Evolutionary conservation across 129 eudicot genomes (phyloP).

Genomic region (Saposhnikovia divaricata): DNA sequence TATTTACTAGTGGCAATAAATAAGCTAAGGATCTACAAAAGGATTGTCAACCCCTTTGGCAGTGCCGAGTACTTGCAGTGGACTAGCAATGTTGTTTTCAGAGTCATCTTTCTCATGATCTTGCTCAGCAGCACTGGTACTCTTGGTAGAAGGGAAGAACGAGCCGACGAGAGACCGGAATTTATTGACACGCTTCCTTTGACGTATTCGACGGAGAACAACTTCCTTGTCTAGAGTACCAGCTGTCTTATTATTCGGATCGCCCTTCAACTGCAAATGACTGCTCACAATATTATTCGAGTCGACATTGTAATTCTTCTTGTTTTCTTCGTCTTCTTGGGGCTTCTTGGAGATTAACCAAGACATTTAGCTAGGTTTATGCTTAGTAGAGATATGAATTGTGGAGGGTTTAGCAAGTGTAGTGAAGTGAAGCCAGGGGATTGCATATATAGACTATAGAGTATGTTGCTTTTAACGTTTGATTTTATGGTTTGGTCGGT

Average conservation of each 20-base stretch:
- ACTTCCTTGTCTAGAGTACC: constrained; percentile 39
- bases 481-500: neutral
- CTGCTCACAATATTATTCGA: constrained; percentile 14
- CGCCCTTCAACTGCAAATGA: constrained; percentile 37
- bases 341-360: constrained; percentile 20
- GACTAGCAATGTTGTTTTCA: neutral
- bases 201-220: constrained; percentile 64
- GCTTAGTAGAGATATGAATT: neutral
- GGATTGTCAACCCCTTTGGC: constrained; percentile 56
- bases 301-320: neutral
- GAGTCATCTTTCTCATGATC: constrained; percentile 10
- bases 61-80: neutral
- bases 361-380: constrained; percentile 10
- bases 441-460: too few relatives aligned
- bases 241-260: constrained; percentile 3
- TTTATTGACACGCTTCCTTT: constrained; percentile 43
- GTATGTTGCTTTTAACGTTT: neutral
- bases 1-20: neutral
- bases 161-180: constrained; percentile 33
- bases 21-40: constrained; percentile 45
- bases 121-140: neutral
- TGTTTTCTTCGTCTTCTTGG: constrained; percentile 1
- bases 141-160: constrained; percentile 20
- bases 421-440: neutral
- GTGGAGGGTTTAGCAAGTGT: neutral